Conservation (phyloP, 1,284 basidiomycete genomes). For the Peniophora sp. region DNA sequence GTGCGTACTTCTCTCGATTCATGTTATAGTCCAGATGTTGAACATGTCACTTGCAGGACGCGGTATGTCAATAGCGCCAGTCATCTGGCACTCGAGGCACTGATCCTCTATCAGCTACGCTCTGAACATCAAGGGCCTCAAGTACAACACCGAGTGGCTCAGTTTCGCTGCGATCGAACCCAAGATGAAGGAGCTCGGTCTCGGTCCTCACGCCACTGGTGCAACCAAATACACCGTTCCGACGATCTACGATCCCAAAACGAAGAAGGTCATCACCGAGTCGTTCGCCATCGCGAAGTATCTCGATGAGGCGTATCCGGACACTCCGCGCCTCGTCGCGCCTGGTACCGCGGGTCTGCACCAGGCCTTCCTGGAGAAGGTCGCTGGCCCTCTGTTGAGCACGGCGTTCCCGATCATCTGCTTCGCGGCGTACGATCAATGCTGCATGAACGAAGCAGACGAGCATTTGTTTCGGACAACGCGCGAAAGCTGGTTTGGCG, state of each 20-base stretch:
- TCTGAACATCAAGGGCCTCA: background rate
- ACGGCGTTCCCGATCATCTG: conserved; percentile 5
- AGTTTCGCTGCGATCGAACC: background rate
- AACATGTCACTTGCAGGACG: too few relatives aligned
- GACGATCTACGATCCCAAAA: background rate
- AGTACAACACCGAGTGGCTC: background rate
- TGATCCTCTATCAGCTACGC: background rate
- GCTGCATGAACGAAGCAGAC: background rate
- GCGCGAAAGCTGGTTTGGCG: background rate
- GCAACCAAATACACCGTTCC: background rate
- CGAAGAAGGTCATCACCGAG: background rate
- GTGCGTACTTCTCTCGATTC: too few relatives aligned
- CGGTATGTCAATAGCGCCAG: too few relatives aligned
- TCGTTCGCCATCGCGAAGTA: background rate
- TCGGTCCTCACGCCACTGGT: background rate
- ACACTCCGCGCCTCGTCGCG: background rate
- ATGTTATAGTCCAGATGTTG: too few relatives aligned
- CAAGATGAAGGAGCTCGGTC: background rate
- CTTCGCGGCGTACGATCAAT: conserved; percentile 18
- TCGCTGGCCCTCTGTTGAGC: background rate
- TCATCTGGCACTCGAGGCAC: too few relatives aligned
- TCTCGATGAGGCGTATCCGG: background rate
- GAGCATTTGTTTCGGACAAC: background rate
- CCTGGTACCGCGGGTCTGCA: background rate
- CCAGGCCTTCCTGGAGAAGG: background rate